These are phyloP conservation scores for Testicularia cyperi DNA, from an alignment of 1,284 basidiomycete genomes.

Conservation along the genomic window DNA sequence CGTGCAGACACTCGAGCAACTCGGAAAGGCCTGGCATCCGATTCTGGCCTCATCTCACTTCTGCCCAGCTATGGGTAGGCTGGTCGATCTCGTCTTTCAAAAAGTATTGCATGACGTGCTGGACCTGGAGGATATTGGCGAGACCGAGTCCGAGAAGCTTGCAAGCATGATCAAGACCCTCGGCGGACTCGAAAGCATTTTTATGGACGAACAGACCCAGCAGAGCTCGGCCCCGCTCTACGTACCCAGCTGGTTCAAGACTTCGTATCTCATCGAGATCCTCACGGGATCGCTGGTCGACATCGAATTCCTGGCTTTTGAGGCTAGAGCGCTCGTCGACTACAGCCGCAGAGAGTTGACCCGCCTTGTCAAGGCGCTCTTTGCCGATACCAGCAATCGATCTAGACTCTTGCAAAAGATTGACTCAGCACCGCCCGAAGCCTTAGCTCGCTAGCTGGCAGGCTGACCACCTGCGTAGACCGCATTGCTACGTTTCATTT, in stretches of 20 bases:
- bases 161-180: conserved; percentile 79
- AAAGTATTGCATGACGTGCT: conserved; percentile 75
- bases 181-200: conserved; percentile 73
- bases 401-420: conserved; percentile 44
- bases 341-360: conserved; percentile 82
- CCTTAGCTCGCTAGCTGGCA: conserved; percentile 18
- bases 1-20: conserved; percentile 69
- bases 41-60: conserved; percentile 45
- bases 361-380: conserved; percentile 79
- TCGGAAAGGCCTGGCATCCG: conserved; percentile 76
- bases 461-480: too few species aligned
- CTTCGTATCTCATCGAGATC: conserved; percentile 55
- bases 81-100: conserved; percentile 73
- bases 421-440: conserved; percentile 27
- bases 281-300: conserved; percentile 65
- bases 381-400: conserved; percentile 65
- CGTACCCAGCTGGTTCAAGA: conserved; percentile 58
- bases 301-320: conserved; percentile 81
- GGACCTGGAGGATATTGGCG: conserved; percentile 83
- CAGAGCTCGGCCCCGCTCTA: conserved; percentile 40
- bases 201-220: conserved; percentile 66
- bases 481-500: too few species aligned
- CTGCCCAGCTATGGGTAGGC: conserved; percentile 66
- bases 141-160: conserved; percentile 79
- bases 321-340: conserved; percentile 85